Evolutionary conservation across 139 green algal species (phyloP).

Genomic region (Closterium sp.): DNA sequence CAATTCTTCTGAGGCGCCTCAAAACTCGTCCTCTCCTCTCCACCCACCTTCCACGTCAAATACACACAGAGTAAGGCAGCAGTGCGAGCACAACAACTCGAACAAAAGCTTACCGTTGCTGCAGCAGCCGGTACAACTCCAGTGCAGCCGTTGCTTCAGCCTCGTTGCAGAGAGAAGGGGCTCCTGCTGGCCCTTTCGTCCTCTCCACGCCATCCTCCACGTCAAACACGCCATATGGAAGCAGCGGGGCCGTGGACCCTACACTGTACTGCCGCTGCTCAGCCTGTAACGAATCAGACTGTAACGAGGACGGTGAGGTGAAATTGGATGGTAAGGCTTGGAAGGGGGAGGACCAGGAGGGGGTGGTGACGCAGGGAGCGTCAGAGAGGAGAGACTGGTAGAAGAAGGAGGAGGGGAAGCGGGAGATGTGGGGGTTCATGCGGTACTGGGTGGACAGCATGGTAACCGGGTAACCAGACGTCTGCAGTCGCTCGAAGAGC

Average conservation of each 20-base stretch:
- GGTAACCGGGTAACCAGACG: constrained; percentile 58
- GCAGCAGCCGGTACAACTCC: constrained; percentile 23
- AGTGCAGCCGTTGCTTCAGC: constrained; percentile 25
- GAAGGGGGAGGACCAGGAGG: constrained; percentile 30
- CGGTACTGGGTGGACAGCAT: constrained; percentile 76
- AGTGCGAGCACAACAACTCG: background rate
- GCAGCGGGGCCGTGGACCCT: background rate
- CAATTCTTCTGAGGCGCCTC: too few relatives aligned
- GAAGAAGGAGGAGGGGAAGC: constrained; percentile 79
- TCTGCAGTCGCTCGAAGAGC: constrained; percentile 68
- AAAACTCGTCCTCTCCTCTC: constrained; percentile 28
- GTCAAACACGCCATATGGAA: constrained; percentile 51
- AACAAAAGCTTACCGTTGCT: too few relatives aligned
- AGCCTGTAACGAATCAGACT: too few relatives aligned
- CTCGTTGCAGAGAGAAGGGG: constrained; percentile 38
- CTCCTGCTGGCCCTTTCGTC: background rate
- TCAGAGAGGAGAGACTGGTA: constrained; percentile 73
- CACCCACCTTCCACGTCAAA: constrained; percentile 47
- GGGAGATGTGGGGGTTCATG: constrained; percentile 88
- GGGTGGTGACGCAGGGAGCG: constrained; percentile 30
- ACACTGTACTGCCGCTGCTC: background rate
- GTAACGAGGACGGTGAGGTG: background rate
- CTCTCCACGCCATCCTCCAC: constrained; percentile 38
- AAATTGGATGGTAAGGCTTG: background rate
- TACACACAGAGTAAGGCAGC: constrained; percentile 40